Conservation (phyloP, 306 rosid species). For the Herpetospermum pedunculosum region DNA sequence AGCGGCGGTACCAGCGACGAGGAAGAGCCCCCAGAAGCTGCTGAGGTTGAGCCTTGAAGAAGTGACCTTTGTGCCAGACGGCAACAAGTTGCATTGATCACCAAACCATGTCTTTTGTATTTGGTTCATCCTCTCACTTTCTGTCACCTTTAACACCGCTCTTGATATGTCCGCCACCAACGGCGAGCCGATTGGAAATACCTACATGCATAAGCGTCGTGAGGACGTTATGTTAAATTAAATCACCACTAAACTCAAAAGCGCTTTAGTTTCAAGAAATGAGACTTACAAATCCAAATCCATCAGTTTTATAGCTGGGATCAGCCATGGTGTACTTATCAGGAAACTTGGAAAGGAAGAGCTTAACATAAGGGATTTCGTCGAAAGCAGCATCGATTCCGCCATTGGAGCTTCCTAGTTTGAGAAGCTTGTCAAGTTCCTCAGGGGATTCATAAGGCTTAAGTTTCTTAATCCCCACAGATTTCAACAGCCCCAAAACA, state of each 20-base stretch:
- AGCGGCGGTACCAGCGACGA: conserved; percentile 26
- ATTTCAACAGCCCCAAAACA: conserved; percentile 17
- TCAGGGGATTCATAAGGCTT: conserved; percentile 18
- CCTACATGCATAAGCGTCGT: conserved; percentile 7
- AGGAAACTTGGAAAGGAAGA: conserved; percentile 27
- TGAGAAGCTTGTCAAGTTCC: conserved; percentile 27
- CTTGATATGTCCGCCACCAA: conserved; percentile 39
- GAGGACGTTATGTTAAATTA: too few relatives aligned
- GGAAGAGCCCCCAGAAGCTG: conserved; percentile 51
- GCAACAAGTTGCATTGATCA: conserved; percentile 7
- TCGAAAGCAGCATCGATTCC: conserved; percentile 45
- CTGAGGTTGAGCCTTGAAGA: conserved; percentile 31
- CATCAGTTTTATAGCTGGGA: conserved; percentile 34
- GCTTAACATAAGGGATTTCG: conserved; percentile 37
- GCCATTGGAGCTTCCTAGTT: conserved; percentile 26
- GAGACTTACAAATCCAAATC: conserved; percentile 68
- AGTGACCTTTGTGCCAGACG: conserved; percentile 15
- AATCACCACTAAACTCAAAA: neutral
- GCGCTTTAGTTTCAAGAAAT: too few relatives aligned
- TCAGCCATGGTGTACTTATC: conserved; percentile 36
- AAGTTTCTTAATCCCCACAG: conserved; percentile 19
- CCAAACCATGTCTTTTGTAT: conserved; percentile 36
- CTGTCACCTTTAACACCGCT: conserved; percentile 37
- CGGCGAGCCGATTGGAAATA: conserved; percentile 35
- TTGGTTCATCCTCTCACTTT: conserved; percentile 31